Conservation (phyloP, 805 yeast species). For the Sugiyamaella chiloensis region DNA sequence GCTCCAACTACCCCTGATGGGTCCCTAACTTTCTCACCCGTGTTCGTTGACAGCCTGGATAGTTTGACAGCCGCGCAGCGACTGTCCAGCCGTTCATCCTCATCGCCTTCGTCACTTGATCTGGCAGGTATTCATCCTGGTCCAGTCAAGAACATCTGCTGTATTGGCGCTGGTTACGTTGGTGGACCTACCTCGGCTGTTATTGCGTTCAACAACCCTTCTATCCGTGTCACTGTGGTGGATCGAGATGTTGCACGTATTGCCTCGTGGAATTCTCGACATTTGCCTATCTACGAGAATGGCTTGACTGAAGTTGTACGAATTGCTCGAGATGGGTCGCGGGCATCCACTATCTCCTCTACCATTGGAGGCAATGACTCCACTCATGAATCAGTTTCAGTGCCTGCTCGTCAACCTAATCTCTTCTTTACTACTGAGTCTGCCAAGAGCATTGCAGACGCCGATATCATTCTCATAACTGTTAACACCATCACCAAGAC, state of each 20-base stretch:
- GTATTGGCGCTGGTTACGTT: conserved; percentile 33
- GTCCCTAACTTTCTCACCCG: neutral
- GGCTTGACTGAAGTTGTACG: conserved; percentile 31
- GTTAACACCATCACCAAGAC: conserved; percentile 34
- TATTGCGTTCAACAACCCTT: conserved; percentile 28
- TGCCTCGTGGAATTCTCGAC: conserved; percentile 32
- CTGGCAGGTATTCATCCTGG: neutral
- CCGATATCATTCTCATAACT: conserved; percentile 32
- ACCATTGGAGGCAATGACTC: neutral
- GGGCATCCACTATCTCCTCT: neutral
- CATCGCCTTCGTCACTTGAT: conserved; percentile 7
- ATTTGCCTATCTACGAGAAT: conserved; percentile 33
- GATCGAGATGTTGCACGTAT: conserved; percentile 30
- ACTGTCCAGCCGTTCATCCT: neutral
- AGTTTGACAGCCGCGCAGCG: conserved; percentile 8
- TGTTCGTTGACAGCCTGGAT: neutral
- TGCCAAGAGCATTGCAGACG: conserved; percentile 29
- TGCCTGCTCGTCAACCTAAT: conserved; percentile 14
- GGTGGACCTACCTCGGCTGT: conserved; percentile 33
- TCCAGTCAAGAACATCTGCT: conserved; percentile 26
- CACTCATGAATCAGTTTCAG: neutral
- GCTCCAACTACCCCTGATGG: conserved; percentile 5
- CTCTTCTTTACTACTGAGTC: conserved; percentile 32
- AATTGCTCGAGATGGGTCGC: conserved; percentile 3
- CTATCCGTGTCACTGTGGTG: conserved; percentile 30